These are phyloP conservation scores for Marsdenia floribunda DNA, from an alignment of 257 asterid species.

Conservation along the genomic window DNA sequence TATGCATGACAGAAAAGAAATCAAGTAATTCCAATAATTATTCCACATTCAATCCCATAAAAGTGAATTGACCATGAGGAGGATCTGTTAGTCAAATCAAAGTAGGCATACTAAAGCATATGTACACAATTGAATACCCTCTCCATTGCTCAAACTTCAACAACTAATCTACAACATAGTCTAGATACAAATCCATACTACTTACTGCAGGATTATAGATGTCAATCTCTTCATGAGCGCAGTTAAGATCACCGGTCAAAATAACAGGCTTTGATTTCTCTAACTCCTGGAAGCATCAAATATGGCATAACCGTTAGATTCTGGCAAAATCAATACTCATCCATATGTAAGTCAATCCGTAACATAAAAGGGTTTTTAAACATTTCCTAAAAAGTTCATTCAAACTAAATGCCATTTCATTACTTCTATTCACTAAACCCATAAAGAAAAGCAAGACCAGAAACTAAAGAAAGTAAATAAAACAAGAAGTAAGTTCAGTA, in stretches of 20 bases:
- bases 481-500: neutral
- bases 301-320: constrained; percentile 18
- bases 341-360: neutral
- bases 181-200: constrained; percentile 4
- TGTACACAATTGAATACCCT: neutral
- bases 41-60: neutral
- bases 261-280: constrained; percentile 80
- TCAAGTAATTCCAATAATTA: too few species aligned
- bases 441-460: neutral
- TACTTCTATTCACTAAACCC: neutral
- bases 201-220: constrained; percentile 83
- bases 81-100: neutral
- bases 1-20: neutral
- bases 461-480: neutral
- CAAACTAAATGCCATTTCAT: neutral
- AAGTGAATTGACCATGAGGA: neutral
- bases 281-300: constrained; percentile 61
- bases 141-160: neutral
- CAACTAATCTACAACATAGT: neutral
- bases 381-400: neutral
- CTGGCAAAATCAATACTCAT: neutral
- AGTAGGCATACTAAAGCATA: neutral
- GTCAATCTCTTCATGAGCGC: constrained; percentile 95
- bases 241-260: constrained; percentile 93
- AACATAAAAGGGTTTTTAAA: neutral